phyloP scores from a whole-genome alignment of 352 stramenopile species.

The Globisporangium nodosum region DNA sequence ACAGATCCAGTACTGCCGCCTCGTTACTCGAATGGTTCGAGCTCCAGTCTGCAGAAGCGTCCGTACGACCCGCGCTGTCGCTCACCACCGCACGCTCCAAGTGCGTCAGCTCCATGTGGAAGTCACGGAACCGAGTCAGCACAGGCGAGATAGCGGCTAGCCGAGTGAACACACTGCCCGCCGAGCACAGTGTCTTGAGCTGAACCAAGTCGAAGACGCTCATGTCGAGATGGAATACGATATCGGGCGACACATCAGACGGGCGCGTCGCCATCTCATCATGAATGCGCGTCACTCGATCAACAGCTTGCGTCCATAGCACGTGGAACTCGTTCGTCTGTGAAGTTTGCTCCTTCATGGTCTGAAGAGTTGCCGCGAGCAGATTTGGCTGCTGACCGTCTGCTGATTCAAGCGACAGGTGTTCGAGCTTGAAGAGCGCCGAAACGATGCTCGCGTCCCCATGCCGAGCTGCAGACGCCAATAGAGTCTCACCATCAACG shows the following conservation, averaged over 20 bases:
- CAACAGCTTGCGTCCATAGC: neutral
- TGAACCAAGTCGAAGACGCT: neutral
- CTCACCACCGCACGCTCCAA: neutral
- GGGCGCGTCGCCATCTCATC: neutral
- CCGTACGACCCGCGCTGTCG: neutral
- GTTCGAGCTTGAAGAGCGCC: neutral
- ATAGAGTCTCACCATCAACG: neutral
- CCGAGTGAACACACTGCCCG: neutral
- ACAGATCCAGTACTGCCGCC: neutral
- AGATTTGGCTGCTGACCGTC: neutral
- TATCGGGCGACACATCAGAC: neutral
- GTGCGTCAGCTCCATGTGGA: neutral
- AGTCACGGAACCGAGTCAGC: neutral
- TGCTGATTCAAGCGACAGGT: neutral
- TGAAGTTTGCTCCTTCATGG: neutral
- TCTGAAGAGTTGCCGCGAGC: neutral
- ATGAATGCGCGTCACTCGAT: neutral
- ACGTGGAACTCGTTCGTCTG: neutral
- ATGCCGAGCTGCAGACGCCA: neutral
- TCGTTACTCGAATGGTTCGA: neutral
- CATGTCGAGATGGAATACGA: neutral
- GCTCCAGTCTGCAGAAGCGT: neutral
- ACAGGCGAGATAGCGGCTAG: neutral
- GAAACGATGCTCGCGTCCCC: neutral
- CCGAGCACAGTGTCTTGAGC: neutral